phyloP scores from a whole-genome alignment of 1,284 basidiomycete genomes.

The Leccinum huronense region DNA sequence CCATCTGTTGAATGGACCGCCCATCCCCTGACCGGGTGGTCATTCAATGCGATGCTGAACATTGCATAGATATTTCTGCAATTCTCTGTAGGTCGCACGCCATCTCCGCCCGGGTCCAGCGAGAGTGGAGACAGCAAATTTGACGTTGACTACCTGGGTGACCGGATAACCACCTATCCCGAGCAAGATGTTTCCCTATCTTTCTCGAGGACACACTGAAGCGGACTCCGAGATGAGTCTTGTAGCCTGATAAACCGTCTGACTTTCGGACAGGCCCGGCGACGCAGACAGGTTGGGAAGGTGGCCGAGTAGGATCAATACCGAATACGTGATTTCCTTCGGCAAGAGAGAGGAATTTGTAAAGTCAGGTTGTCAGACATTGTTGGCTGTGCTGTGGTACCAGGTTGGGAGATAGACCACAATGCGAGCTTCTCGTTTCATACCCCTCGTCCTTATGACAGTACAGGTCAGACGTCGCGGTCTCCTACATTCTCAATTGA shows the following conservation, averaged over 20 bases:
- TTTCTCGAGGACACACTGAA: neutral
- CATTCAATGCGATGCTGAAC: neutral
- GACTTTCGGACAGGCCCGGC: neutral
- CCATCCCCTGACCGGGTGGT: neutral
- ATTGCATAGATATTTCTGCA: neutral
- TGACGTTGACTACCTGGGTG: neutral
- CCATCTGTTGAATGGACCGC: neutral
- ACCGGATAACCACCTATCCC: neutral
- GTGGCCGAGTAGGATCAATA: neutral
- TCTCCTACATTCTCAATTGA: neutral
- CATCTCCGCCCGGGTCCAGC: neutral
- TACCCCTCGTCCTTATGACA: neutral
- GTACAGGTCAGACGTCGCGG: too few species aligned
- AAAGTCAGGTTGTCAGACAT: slow-evolving; percentile 1
- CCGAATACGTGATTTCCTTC: neutral
- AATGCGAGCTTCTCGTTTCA: neutral
- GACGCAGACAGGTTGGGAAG: neutral
- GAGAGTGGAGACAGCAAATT: neutral
- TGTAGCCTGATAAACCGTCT: neutral
- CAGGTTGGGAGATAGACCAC: neutral
- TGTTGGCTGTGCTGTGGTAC: neutral
- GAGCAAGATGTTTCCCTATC: neutral
- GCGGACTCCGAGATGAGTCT: neutral
- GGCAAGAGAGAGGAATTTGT: neutral
- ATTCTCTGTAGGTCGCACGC: neutral